phyloP scores from a whole-genome alignment of 306 rosid species.

The Vigna radiata region DNA sequence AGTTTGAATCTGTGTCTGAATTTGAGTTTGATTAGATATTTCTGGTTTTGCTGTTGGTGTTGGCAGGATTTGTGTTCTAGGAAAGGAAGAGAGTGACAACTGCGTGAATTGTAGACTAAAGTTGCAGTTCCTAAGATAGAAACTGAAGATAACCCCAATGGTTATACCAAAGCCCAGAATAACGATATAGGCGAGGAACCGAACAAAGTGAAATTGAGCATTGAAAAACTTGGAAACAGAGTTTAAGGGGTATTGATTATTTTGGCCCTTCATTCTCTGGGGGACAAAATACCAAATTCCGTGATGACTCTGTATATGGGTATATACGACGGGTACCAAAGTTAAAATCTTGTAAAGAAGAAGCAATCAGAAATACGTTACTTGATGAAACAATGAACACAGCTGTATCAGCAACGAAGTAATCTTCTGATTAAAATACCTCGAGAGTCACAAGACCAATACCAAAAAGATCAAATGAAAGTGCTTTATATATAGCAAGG shows the following conservation, averaged over 20 bases:
- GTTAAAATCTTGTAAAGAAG: conserved; percentile 2
- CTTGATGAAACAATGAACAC: conserved; percentile 6
- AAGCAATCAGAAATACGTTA: background rate
- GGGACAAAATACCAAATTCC: background rate
- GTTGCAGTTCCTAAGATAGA: conserved; percentile 57
- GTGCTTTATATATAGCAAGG: background rate
- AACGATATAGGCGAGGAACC: conserved; percentile 49
- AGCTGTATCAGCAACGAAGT: conserved; percentile 6
- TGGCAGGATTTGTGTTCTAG: conserved; percentile 33
- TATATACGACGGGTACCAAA: background rate
- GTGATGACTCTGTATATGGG: conserved; percentile 1
- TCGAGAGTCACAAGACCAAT: background rate
- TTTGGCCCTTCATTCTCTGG: conserved; percentile 49
- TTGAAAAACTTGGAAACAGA: conserved; percentile 52
- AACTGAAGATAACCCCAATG: conserved; percentile 58
- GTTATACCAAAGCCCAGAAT: conserved; percentile 68
- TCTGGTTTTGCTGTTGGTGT: conserved; percentile 10
- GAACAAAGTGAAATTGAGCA: conserved; percentile 52
- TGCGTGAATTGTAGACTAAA: conserved; percentile 66
- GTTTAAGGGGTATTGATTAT: conserved; percentile 45
- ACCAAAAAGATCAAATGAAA: conserved; percentile 12
- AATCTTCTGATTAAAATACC: conserved; percentile 29
- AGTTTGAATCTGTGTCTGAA: background rate
- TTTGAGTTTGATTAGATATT: background rate
- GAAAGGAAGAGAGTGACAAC: conserved; percentile 52